Conservation (phyloP, 1,284 basidiomycete genomes). For the Lentinula novae-zelandiae region DNA sequence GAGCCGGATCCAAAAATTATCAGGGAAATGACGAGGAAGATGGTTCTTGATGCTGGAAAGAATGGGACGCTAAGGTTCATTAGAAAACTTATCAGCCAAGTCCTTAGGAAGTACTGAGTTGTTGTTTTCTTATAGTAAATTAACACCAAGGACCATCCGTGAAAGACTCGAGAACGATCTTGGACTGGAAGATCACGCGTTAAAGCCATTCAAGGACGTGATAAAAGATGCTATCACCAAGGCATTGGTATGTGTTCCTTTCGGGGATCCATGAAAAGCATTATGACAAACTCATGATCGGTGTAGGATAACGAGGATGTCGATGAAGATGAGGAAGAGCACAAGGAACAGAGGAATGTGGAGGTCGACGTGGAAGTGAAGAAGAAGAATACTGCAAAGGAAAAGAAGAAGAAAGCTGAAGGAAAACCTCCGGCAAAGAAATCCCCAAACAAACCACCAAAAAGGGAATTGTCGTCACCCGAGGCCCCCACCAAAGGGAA, state of each 20-base stretch:
- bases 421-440: constrained; percentile 14
- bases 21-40: not conserved
- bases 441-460: not conserved
- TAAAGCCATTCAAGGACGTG: not conserved
- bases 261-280: not conserved
- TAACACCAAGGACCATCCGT: constrained; percentile 6
- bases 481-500: not conserved
- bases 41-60: not conserved
- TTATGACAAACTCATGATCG: not conserved
- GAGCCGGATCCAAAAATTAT: not conserved
- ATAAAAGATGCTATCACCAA: not conserved
- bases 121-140: not conserved
- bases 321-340: not conserved
- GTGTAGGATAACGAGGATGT: not conserved
- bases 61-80: constrained; percentile 1
- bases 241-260: constrained; percentile 1
- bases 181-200: not conserved
- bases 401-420: constrained; percentile 10
- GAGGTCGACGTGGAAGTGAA: not conserved
- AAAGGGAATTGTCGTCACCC: not conserved
- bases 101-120: not conserved
- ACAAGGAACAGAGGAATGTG: constrained; percentile 10
- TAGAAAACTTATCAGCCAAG: not conserved
- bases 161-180: constrained; percentile 5
- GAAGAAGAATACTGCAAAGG: constrained; percentile 15